phyloP scores from a whole-genome alignment of 768 basidiomycete genomes.

The Tulasnella sp. region DNA sequence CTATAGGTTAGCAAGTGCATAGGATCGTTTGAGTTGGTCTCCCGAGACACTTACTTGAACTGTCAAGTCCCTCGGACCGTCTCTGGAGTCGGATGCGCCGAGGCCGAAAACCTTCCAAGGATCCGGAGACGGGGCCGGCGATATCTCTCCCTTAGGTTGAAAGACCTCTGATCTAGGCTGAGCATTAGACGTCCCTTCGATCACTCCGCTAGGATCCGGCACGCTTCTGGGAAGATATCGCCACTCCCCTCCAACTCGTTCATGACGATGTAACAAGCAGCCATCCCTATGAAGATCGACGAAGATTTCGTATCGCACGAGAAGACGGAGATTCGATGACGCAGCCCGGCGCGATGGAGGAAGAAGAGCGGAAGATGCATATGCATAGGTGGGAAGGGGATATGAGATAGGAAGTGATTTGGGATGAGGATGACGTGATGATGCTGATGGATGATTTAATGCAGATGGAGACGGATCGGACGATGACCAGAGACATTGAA shows the following conservation, averaged over 20 bases:
- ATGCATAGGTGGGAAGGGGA: constrained; percentile 22
- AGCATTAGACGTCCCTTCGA: neutral
- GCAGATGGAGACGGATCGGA: neutral
- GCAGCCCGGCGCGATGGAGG: neutral
- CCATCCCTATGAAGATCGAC: constrained; percentile 1
- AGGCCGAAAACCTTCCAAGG: constrained; percentile 21
- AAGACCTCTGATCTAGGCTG: neutral
- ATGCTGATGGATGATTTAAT: neutral
- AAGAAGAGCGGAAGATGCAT: neutral
- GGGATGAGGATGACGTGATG: neutral
- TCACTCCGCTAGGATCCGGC: neutral
- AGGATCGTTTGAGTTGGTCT: neutral
- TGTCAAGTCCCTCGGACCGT: neutral
- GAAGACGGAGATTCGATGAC: neutral
- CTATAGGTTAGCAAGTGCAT: neutral
- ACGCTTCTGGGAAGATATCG: constrained; percentile 13
- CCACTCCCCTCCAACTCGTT: neutral
- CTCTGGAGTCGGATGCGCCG: neutral
- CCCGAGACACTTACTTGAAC: neutral
- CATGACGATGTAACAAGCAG: constrained; percentile 13
- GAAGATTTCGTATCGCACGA: constrained; percentile 2
- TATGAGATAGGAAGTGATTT: constrained; percentile 15
- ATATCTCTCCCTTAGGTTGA: neutral
- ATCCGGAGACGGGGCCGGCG: neutral
- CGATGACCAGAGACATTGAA: constrained; percentile 11